Evolutionary conservation across 2,329 filamentous ascomycete species (phyloP).

Genomic region (Colletotrichum lindemuthianum): DNA sequence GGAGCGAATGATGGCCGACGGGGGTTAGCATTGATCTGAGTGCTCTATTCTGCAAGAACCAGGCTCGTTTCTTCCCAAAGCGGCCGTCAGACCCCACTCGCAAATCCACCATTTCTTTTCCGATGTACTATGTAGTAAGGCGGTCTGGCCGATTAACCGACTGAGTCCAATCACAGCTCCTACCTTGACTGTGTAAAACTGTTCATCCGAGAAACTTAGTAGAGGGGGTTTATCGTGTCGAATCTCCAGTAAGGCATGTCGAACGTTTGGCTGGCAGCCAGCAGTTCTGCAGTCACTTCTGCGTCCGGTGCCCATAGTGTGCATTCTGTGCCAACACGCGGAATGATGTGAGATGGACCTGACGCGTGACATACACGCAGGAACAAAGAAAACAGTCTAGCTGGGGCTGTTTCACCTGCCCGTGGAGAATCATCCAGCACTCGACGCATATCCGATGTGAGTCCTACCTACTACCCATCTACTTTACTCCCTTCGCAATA

Average conservation of each 20-base stretch:
- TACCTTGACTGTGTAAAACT: not conserved
- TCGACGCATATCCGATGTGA: no score
- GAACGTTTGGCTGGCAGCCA: constrained; percentile 3
- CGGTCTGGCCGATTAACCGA: constrained; percentile 15
- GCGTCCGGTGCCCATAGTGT: no score
- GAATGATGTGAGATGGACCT: no score
- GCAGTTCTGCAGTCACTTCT: not conserved
- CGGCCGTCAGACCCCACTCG: constrained; percentile 16
- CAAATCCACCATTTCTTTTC: constrained; percentile 11
- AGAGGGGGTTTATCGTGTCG: not conserved
- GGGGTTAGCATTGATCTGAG: not conserved
- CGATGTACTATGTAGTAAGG: constrained; percentile 16
- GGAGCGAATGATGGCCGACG: not conserved
- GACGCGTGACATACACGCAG: not conserved
- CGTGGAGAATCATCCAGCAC: constrained; percentile 6
- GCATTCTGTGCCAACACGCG: no score
- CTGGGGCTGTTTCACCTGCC: constrained; percentile 7
- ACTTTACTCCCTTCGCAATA: not conserved
- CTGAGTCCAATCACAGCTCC: constrained; percentile 21
- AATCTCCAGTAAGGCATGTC: constrained; percentile 6
- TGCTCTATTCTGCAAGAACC: constrained; percentile 26
- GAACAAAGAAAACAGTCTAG: constrained; percentile 22
- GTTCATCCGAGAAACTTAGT: not conserved
- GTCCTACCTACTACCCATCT: no score
- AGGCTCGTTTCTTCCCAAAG: constrained; percentile 27